Base-by-base conservation (phyloP, 106 monocot genomes). In the Dioscorea alata region DNA sequence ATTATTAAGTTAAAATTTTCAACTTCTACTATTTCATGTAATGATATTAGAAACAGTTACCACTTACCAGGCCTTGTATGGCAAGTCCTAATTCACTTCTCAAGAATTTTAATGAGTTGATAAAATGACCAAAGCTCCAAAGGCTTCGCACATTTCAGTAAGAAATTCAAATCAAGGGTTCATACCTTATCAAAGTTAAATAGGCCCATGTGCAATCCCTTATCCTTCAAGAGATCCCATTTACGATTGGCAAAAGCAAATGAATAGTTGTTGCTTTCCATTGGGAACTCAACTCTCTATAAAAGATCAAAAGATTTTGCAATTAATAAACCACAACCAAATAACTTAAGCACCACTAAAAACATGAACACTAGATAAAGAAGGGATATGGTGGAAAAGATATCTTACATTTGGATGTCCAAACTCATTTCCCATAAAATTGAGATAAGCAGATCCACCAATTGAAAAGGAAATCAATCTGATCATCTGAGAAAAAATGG, bases 391-490 rank as follows among this genome's bases (percentile, higher is more conserved):
- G 18, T 57, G 60, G 18, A 63, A 49, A 31, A 49, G 48, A 56
- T 69, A 71, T 54, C 89, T 92, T 54, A 97, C 97, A 80, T 88
- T 65, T 75, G 99, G 99, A 82, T 99, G 99, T 61, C 83, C 99
- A 78, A 93, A 99, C 76, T 99, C 99, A 83, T 93, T 99, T 21
- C 93, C 99, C 83, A 99, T 93, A 82, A 99, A 99, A 71, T 82
- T 99, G 68, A 99, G 85, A 61, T 90, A 93, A 54, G 99, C 90
- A 67, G 61, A 59, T 19, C 99, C 90, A 78, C 83, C 66, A 33
- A 90, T 74, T 25, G 93, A 79, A 73, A 93, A 93, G 23, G 99
- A 88, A 69, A 99, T 76, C 64, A 99, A 72, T 68, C 79, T 99
- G 67, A 99, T 93, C 83, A 93, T 83, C 93, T 99, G 85, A 71